Evolutionary conservation across 2,329 filamentous ascomycete genomes (phyloP), one percentile per base, ranked within the genome.

Genomic region (Pseudopithomyces chartarum): DNA sequence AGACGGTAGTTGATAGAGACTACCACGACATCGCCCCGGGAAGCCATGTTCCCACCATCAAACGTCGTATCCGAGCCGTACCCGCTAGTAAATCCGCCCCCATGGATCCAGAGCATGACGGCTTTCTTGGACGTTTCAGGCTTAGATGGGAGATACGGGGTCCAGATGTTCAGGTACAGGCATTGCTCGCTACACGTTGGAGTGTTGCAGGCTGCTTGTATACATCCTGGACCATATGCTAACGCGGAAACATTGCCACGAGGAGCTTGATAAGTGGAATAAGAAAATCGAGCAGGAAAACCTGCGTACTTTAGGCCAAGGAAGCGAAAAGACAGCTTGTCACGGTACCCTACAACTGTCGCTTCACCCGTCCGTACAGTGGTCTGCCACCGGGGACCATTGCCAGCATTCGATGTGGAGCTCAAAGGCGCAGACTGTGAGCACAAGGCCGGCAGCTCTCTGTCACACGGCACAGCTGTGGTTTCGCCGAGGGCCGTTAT

Each of bases 261-360:
- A 3, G 60, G 60, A 15, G 62, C 76, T 20, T 69, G 59, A 56
- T 81, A 80, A 1, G 70, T 68, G 0, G 81, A 76, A 58, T 84
- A 79, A 0, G 74, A 75, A 63, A 82, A 83, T 17, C 81, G 73
- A 52, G 75, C 64, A 1, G 81, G 80, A 52, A 77, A 72, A 0
- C 75, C 60, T 2, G 79, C 81, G 57, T 82, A 83, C 51, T 79
- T 76, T 33, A 84, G 68, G 15, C 81, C 82, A 17, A 81, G 70
- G 61, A 84, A 84, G 6, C 82, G 80, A 62, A 84, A 85, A 12
- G 77, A 78, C 20, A 77, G 70, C n/a, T 73, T 76, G 55, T 82
- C 79, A 13, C 80, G 78, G 55, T 76, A 80, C 1, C 78, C 78
- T 33, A 55, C 20, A n/a, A 69, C 45, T 1, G 59, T 64, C 34